A percentile compares a stretch with the other conserved stretches of the same genome.
These are phyloP conservation scores for Boletus tylopilopsis DNA, from an alignment of 768 basidiomycete species.

Conservation along the genomic window DNA sequence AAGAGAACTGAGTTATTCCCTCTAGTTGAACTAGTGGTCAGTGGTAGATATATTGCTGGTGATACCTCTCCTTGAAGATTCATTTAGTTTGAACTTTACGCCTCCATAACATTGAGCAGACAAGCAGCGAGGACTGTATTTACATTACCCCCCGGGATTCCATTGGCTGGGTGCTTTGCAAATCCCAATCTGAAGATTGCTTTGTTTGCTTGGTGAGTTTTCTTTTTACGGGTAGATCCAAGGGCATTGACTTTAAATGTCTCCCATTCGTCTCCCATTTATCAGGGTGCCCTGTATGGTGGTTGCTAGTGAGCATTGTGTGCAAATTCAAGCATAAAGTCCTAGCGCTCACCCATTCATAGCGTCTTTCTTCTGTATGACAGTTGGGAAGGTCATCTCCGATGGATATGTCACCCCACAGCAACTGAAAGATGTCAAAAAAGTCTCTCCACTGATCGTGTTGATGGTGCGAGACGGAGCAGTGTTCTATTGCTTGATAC, in stretches of 20 bases:
- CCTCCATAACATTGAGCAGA: not conserved
- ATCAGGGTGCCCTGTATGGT: conserved; percentile 3
- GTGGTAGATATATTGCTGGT: not conserved
- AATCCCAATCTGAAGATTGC: not conserved
- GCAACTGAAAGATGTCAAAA: not conserved
- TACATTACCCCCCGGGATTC: not conserved
- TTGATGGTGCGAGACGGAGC: conserved; percentile 5
- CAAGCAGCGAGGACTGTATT: not conserved
- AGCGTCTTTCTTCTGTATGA: conserved; percentile 4
- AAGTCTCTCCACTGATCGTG: not conserved
- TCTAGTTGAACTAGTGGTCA: conserved; percentile 3
- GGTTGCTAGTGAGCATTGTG: conserved; percentile 1
- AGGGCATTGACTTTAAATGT: not conserved
- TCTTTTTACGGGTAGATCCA: too few relatives aligned
- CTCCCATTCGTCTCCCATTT: too few relatives aligned
- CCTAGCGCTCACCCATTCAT: not conserved
- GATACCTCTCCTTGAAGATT: not conserved
- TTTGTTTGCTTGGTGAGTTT: not conserved
- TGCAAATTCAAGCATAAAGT: not conserved
- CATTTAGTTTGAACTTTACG: conserved; percentile 4
- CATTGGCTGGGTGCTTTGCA: not conserved
- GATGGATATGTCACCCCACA: not conserved
- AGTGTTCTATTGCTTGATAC: conserved; percentile 1
- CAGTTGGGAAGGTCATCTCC: not conserved
- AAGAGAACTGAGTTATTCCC: not conserved